Evolutionary conservation across 2,329 filamentous ascomycete genomes (phyloP).

Genomic region (Microdochium trichocladiopsis): DNA sequence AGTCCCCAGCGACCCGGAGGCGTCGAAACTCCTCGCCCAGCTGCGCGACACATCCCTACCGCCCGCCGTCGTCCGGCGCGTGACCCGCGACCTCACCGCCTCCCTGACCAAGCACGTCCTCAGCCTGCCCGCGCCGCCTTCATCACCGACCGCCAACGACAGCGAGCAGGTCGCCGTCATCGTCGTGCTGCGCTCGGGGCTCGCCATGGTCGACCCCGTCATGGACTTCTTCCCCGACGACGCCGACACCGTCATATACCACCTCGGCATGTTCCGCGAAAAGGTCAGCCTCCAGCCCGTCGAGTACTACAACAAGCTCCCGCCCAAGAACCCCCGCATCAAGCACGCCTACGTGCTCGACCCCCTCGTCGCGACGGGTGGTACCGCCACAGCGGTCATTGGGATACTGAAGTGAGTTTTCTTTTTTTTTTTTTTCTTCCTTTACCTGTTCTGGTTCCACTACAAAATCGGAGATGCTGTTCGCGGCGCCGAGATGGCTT

Average conservation of each 20-base stretch:
- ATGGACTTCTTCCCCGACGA: constrained; percentile 15
- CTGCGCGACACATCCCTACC: constrained; percentile 8
- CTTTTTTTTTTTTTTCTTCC: not conserved
- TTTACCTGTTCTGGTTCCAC: too few relatives aligned
- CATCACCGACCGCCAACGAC: not conserved
- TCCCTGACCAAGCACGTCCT: constrained; percentile 13
- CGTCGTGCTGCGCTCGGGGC: constrained; percentile 26
- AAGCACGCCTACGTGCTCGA: constrained; percentile 56
- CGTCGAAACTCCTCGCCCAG: constrained; percentile 1
- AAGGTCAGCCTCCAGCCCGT: constrained; percentile 80
- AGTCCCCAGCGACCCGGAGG: not conserved
- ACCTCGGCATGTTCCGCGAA: constrained; percentile 91
- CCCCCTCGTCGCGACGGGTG: constrained; percentile 89
- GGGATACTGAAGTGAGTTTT: constrained; percentile 52
- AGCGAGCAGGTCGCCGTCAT: constrained; percentile 21
- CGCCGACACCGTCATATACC: constrained; percentile 46
- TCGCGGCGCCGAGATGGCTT: too few relatives aligned
- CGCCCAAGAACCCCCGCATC: constrained; percentile 52
- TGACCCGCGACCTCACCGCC: constrained; percentile 13
- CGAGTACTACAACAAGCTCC: constrained; percentile 97
- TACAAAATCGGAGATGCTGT: too few relatives aligned
- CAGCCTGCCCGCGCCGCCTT: constrained; percentile 2
- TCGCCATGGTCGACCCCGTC: constrained; percentile 29
- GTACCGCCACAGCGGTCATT: constrained; percentile 83
- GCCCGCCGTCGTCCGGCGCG: constrained; percentile 10